Conservation (phyloP, 108 stramenopile genomes). For the Discostella stelligeroides region DNA sequence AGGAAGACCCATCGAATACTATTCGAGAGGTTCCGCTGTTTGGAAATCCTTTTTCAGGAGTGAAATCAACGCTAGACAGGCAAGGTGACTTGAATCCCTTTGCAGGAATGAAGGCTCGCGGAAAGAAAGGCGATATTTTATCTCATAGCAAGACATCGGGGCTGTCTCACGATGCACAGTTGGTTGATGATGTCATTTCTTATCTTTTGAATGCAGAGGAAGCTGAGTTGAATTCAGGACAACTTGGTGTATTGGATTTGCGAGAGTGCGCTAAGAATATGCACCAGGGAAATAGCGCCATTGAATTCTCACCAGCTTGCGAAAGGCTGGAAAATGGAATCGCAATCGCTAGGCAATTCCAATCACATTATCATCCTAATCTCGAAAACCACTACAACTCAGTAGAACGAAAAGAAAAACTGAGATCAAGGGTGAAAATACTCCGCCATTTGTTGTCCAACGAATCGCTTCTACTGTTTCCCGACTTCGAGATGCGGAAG, state of each 20-base stretch:
- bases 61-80: constrained; percentile 45
- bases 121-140: constrained; percentile 52
- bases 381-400: constrained; percentile 63
- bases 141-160: constrained; percentile 16
- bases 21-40: neutral
- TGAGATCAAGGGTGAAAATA: constrained; percentile 56
- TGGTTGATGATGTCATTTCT: constrained; percentile 57
- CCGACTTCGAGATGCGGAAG: constrained; percentile 91
- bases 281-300: constrained; percentile 58
- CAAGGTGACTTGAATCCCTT: constrained; percentile 44
- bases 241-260: constrained; percentile 56
- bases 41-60: constrained; percentile 54
- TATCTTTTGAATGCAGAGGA: constrained; percentile 59
- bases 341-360: constrained; percentile 46
- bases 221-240: constrained; percentile 46
- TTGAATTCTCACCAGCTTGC: constrained; percentile 64
- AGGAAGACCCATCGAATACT: constrained; percentile 38
- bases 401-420: constrained; percentile 69
- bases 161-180: constrained; percentile 42
- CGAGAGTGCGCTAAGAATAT: constrained; percentile 59
- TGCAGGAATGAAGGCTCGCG: constrained; percentile 73
- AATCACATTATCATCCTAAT: constrained; percentile 72
- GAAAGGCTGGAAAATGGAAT: constrained; percentile 43
- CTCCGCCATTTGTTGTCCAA: constrained; percentile 81
- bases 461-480: constrained; percentile 90